phyloP scores from a whole-genome alignment of 371 early-diverging fungal species.

The Apophysomyces sp. region DNA sequence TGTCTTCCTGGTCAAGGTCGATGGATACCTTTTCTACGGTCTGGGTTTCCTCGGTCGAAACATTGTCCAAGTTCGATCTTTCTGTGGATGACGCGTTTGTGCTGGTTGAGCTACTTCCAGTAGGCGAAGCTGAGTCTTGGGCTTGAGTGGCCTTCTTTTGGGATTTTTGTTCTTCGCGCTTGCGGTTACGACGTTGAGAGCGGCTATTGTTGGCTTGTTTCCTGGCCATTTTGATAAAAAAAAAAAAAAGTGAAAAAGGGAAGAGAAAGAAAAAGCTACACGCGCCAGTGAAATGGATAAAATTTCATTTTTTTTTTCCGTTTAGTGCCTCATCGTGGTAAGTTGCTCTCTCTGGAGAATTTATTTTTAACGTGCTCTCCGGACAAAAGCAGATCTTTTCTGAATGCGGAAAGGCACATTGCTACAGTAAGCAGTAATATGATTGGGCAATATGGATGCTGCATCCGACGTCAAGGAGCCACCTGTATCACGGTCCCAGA shows the following conservation, averaged over 20 bases:
- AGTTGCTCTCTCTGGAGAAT: neutral
- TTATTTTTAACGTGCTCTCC: constrained; percentile 3
- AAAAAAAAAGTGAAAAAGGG: constrained; percentile 1
- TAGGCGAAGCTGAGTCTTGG: neutral
- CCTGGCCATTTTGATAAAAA: constrained; percentile 5
- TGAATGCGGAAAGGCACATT: constrained; percentile 4
- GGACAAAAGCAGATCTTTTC: constrained; percentile 4
- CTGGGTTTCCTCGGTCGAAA: neutral
- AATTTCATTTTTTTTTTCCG: constrained; percentile 1
- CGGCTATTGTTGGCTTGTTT: neutral
- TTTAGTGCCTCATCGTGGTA: constrained; percentile 1
- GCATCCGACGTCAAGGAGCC: constrained; percentile 3
- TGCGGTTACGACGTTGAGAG: constrained; percentile 2
- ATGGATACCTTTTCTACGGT: neutral
- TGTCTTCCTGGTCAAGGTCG: neutral
- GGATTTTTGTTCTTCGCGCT: neutral
- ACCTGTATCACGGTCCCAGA: constrained; percentile 4
- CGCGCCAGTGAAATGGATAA: neutral
- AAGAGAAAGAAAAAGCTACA: constrained; percentile 1
- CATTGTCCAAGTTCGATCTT: neutral
- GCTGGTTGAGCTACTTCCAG: neutral
- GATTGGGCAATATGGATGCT: neutral
- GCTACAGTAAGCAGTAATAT: neutral
- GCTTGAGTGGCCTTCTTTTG: constrained; percentile 9
- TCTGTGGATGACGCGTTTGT: constrained; percentile 9